Evolutionary conservation across 495 filamentous ascomycete species (phyloP).

Genomic region (Physcia stellaris): DNA sequence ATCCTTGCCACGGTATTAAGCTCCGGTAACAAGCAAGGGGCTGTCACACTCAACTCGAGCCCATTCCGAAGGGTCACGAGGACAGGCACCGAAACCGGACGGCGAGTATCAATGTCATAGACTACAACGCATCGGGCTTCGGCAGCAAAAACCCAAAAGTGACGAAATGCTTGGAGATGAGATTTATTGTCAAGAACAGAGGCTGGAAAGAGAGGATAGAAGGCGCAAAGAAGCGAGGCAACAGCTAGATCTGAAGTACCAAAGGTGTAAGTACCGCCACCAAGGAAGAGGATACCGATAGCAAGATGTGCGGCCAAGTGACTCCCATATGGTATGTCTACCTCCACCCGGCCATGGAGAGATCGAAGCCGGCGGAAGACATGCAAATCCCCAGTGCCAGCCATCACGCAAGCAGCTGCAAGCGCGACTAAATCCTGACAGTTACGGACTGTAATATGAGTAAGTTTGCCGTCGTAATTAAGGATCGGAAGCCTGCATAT

Average conservation of each 20-base stretch:
- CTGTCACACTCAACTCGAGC: conserved; percentile 25
- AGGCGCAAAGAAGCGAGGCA: conserved; percentile 74
- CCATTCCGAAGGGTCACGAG: conserved; percentile 39
- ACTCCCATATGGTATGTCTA: conserved; percentile 78
- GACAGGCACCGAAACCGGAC: conserved; percentile 63
- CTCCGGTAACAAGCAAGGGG: conserved; percentile 78
- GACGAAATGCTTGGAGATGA: conserved; percentile 91
- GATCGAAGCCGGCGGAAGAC: conserved; percentile 82
- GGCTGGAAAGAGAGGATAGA: conserved; percentile 86
- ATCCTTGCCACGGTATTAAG: conserved; percentile 53
- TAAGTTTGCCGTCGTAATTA: conserved; percentile 69
- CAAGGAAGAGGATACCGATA: conserved; percentile 81
- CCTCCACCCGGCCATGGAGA: conserved; percentile 76
- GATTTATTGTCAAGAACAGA: conserved; percentile 84
- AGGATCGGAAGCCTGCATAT: conserved; percentile 51
- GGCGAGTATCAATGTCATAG: conserved; percentile 69
- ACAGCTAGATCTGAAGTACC: conserved; percentile 79
- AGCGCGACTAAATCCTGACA: conserved; percentile 79
- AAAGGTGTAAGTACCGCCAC: conserved; percentile 81
- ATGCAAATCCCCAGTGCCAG: conserved; percentile 78
- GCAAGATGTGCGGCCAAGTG: conserved; percentile 89
- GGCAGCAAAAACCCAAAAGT: conserved; percentile 91
- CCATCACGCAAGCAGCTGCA: conserved; percentile 79
- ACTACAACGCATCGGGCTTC: conserved; percentile 79
- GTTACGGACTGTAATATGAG: conserved; percentile 70